Evolutionary conservation across 495 filamentous ascomycete genomes (phyloP).

Genomic region (Bombardia bombarda): DNA sequence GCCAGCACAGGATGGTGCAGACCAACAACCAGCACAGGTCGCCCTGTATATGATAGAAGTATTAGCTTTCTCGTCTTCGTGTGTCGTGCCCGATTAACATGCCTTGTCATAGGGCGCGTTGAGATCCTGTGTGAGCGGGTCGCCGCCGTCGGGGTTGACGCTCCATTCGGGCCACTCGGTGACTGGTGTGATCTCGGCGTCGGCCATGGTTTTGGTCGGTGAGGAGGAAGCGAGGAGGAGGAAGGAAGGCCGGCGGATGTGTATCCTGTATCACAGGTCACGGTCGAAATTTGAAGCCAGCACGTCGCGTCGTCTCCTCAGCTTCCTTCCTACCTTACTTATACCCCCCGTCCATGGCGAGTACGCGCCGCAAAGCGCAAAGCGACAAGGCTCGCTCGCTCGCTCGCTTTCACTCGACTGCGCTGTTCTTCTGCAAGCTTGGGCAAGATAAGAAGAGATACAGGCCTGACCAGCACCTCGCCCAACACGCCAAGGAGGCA

Average conservation of each 20-base stretch:
- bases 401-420: too few relatives aligned
- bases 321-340: too few relatives aligned
- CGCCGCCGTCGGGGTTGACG: constrained; percentile 11
- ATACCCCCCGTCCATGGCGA: too few relatives aligned
- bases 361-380: too few relatives aligned
- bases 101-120: constrained; percentile 12
- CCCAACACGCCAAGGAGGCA: background rate
- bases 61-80: background rate
- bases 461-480: too few relatives aligned
- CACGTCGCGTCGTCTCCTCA: too few relatives aligned
- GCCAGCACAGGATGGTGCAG: constrained; percentile 20
- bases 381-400: too few relatives aligned
- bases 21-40: constrained; percentile 13
- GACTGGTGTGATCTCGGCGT: constrained; percentile 8
- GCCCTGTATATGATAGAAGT: background rate
- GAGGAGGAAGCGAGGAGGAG: background rate
- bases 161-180: constrained; percentile 13
- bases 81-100: background rate
- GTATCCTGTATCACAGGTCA: too few relatives aligned
- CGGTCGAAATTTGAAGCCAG: too few relatives aligned
- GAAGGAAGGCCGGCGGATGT: background rate
- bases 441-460: background rate
- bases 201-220: background rate
- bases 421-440: too few relatives aligned
- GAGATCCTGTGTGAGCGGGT: constrained; percentile 10